Evolutionary conservation across 2,329 filamentous ascomycete genomes (phyloP).

Genomic region (Microdochium bolleyi): DNA sequence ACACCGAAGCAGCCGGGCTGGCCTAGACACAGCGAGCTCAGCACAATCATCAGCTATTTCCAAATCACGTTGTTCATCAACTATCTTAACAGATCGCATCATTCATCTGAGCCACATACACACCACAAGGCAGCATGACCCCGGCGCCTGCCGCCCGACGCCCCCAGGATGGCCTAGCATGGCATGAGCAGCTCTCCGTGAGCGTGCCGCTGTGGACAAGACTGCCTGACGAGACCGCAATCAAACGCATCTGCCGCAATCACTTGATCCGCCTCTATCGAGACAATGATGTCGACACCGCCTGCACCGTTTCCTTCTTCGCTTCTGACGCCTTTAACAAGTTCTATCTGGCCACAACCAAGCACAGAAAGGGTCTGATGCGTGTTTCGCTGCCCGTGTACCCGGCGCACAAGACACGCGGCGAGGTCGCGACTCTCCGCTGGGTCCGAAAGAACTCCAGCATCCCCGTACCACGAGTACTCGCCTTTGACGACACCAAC

Average conservation of each 20-base stretch:
- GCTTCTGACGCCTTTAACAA: slow-evolving; percentile 12
- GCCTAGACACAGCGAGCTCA: too few relatives aligned
- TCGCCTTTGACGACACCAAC: slow-evolving; percentile 20
- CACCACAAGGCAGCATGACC: not conserved
- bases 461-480: slow-evolving; percentile 23
- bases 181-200: not conserved
- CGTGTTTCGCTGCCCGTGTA: slow-evolving; percentile 26
- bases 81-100: too few relatives aligned
- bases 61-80: too few relatives aligned
- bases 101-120: too few relatives aligned
- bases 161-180: not conserved
- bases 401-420: slow-evolving; percentile 23
- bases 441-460: slow-evolving; percentile 20
- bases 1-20: too few relatives aligned
- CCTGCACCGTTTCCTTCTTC: slow-evolving; percentile 7
- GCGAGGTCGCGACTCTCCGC: slow-evolving; percentile 27
- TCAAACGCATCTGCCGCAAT: not conserved
- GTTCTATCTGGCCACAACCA: slow-evolving; percentile 9
- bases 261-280: not conserved
- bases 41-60: too few relatives aligned
- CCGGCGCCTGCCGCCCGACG: too few relatives aligned
- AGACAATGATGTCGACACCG: not conserved
- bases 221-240: not conserved
- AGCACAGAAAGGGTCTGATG: slow-evolving; percentile 13
- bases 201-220: not conserved